These are phyloP conservation scores for Platanus orientalis DNA, from an alignment of 164 flowering plant species.

Conservation along the genomic window DNA sequence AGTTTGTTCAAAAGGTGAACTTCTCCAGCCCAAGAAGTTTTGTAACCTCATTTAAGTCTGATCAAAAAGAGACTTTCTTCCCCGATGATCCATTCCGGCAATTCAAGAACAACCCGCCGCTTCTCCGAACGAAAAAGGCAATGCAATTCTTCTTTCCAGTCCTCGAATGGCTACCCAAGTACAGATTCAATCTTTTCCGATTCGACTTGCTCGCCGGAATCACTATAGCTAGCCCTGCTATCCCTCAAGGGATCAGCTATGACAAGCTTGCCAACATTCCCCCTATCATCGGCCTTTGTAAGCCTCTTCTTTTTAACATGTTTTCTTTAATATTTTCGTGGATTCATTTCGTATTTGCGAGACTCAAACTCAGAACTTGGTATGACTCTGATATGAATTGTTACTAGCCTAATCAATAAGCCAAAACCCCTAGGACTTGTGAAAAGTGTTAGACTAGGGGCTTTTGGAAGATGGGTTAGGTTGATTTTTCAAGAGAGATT, in stretches of 20 bases:
- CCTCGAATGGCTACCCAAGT: conserved; percentile 57
- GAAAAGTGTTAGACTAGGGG: no score
- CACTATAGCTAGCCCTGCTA: conserved; percentile 51
- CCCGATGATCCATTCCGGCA: conserved; percentile 73
- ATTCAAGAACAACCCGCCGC: conserved; percentile 21
- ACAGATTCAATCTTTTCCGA: conserved; percentile 32
- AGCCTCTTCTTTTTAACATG: no score
- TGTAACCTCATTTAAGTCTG: conserved; percentile 28
- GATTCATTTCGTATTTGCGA: no score
- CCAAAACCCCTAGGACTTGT: no score
- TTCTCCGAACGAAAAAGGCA: conserved; percentile 11
- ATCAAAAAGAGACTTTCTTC: conserved; percentile 54
- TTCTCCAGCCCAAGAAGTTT: conserved; percentile 38
- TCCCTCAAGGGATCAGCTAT: conserved; percentile 47
- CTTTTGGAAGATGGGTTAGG: no score
- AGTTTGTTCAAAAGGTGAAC: conserved; percentile 19
- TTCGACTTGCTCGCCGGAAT: conserved; percentile 60
- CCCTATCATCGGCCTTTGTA: conserved; percentile 67
- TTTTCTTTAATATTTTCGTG: no score
- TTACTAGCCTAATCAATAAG: no score
- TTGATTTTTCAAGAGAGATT: no score
- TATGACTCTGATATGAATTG: no score
- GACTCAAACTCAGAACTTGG: no score
- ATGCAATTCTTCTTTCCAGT: conserved; percentile 57
- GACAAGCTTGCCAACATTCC: conserved; percentile 62